Evolutionary conservation across 441 rosid species (phyloP).

Genomic region (Syzygium malaccense): DNA sequence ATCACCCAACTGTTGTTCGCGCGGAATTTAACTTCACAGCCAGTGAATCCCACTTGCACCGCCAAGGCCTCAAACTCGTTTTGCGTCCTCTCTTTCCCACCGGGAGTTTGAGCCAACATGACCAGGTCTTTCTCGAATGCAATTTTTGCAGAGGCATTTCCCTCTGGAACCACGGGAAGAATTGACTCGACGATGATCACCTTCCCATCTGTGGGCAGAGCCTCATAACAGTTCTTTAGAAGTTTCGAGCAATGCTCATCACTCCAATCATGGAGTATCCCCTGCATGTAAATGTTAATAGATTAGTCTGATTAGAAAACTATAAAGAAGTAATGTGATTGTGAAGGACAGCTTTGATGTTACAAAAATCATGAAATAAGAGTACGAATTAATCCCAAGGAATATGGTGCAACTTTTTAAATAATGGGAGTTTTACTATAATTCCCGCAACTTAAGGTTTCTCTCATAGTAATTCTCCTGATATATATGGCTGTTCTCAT

Average conservation of each 20-base stretch:
- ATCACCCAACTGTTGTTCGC: conserved; percentile 21
- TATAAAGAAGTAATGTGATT: neutral
- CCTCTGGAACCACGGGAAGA: neutral
- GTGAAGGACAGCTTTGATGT: neutral
- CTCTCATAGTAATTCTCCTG: neutral
- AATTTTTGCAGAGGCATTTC: neutral
- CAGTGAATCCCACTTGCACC: conserved; percentile 12
- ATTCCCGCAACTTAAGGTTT: neutral
- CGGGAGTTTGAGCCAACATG: conserved; percentile 27
- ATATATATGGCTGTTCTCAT: too few relatives aligned
- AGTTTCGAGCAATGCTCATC: conserved; percentile 32
- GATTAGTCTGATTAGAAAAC: neutral
- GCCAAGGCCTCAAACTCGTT: conserved; percentile 32
- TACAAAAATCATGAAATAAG: neutral
- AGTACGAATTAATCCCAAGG: neutral
- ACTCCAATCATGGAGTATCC: conserved; percentile 38
- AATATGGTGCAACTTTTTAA: neutral
- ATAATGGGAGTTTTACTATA: neutral
- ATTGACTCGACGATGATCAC: conserved; percentile 11
- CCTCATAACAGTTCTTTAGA: conserved; percentile 30
- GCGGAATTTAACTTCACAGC: conserved; percentile 14
- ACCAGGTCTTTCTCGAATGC: neutral
- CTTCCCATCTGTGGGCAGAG: conserved; percentile 24
- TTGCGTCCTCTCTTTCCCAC: conserved; percentile 27
- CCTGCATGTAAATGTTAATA: conserved; percentile 1